Percentiles rank a stretch among this genome's conserved stretches.
Evolutionary conservation across 345 rosid species (phyloP).

Genomic region (Populus simonii): DNA sequence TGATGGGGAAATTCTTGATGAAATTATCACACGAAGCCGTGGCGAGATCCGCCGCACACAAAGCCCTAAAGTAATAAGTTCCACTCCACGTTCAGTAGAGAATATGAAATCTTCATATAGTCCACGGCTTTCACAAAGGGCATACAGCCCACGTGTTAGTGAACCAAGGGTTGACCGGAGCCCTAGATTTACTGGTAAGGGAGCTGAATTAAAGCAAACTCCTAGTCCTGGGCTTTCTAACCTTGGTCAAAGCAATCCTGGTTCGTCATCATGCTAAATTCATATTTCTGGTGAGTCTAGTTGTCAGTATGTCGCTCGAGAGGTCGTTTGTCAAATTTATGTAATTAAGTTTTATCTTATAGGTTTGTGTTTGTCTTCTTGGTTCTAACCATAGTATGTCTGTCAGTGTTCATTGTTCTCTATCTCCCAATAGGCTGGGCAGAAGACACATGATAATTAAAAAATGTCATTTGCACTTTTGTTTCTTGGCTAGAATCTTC

Average conservation of each 20-base stretch:
- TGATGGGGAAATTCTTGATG: slow-evolving; percentile 68
- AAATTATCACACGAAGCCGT: slow-evolving; percentile 76
- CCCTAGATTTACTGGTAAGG: slow-evolving; percentile 32
- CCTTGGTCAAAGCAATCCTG: slow-evolving; percentile 34
- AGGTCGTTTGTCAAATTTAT: slow-evolving; percentile 32
- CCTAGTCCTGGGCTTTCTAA: slow-evolving; percentile 54
- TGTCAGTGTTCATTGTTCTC: slow-evolving; percentile 3
- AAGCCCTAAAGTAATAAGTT: slow-evolving; percentile 59
- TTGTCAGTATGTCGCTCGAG: slow-evolving; percentile 39
- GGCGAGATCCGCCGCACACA: slow-evolving; percentile 71
- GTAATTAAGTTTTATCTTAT: slow-evolving; percentile 10
- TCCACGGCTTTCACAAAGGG: slow-evolving; percentile 37
- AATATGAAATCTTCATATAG: slow-evolving; percentile 39
- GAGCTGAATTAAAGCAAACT: slow-evolving; percentile 27
- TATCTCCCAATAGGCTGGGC: slow-evolving; percentile 10
- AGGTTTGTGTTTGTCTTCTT: slow-evolving; percentile 13
- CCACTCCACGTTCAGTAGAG: slow-evolving; percentile 34
- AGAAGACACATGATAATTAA: slow-evolving; percentile 11
- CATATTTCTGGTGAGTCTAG: slow-evolving; percentile 17
- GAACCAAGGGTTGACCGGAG: slow-evolving; percentile 28
- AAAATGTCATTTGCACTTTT: not conserved
- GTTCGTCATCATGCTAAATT: slow-evolving; percentile 35
- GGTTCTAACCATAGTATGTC: slow-evolving; percentile 15
- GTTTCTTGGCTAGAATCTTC: not conserved
- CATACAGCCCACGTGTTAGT: slow-evolving; percentile 39